Base-by-base conservation (phyloP, 306 rosid species). In the Cicer pinnatifidum region DNA sequence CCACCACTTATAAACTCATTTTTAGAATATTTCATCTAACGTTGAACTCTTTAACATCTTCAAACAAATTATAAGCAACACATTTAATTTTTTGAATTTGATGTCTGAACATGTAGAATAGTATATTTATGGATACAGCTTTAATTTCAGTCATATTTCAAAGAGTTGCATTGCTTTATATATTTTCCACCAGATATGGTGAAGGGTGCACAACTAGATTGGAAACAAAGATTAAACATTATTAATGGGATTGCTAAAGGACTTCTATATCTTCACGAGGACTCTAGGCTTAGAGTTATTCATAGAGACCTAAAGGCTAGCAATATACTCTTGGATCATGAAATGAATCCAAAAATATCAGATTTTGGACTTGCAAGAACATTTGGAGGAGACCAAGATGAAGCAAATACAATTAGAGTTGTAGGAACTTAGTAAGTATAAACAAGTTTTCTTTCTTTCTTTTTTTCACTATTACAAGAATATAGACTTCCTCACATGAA, bases 281-380 rank as follows among this genome's bases (percentile, higher is more conserved):
- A 85, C 44, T 89, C 88, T 2, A 61, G 86, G 43, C 80, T 81
- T 1, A 81, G 71, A 16, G 74, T 89, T 39, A 85, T 89, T 79
- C 93, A 89, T 33, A 79, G 93, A 69, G 88, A 89, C 68, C n/a
- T 89, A 3, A 89, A 89, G 75, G 82, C 91, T 6, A 79, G 75
- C 72, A 89, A 89, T 62, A 82, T 86, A 11, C 67, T 89, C 0
- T 66, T 86, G 20, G 86, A 89, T 65, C 70, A 71, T 16, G 81
- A 79, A 39, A 79, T 84, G 88, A 80, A 76, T 73, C 79, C 86
- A 11, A 89, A 89, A 79, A 86, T 86, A 46, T 81, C 88, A 35
- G 88, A 86, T 68, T 89, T 89, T 58, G 90, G 90, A 71, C 64
- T 85, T 16, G 86, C 93, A 15, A 83, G 87, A 75, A 75, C 69